phyloP scores from a whole-genome alignment of 208 protist species.

The Crithidia brevicula region DNA sequence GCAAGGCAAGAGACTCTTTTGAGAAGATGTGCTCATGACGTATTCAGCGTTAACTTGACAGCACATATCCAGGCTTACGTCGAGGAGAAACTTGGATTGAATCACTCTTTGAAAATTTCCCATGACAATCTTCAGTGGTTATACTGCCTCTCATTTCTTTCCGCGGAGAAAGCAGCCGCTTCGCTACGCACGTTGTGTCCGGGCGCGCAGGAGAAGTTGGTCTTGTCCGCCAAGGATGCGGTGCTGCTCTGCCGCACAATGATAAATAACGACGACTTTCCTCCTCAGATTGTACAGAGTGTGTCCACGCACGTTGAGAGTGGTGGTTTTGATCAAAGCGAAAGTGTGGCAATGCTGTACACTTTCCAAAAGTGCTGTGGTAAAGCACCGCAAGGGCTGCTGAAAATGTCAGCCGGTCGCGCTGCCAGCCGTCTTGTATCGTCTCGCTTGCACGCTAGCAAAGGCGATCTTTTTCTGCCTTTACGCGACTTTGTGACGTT shows the following conservation, averaged over 20 bases:
- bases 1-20: constrained; percentile 2
- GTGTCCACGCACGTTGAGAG: constrained; percentile 1
- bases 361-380: constrained; percentile 9
- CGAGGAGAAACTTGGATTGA: neutral
- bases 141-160: constrained; percentile 31
- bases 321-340: constrained; percentile 8
- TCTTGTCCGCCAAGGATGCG: neutral
- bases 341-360: constrained; percentile 19
- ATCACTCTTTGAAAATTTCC: neutral
- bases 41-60: neutral
- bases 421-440: constrained; percentile 11
- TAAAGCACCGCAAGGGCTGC: constrained; percentile 9
- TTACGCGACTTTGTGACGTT: constrained; percentile 6
- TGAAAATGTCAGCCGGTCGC: constrained; percentile 17
- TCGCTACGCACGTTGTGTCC: neutral
- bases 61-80: neutral
- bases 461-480: neutral
- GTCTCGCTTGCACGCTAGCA: neutral
- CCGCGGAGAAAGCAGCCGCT: neutral
- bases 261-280: constrained; percentile 7
- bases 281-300: neutral
- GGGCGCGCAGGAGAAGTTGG: neutral
- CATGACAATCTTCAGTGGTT: constrained; percentile 9
- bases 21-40: neutral
- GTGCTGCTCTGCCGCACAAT: constrained; percentile 19